Base-by-base conservation (phyloP, 805 yeast genomes). In the Teunomyces aglyptinius region DNA sequence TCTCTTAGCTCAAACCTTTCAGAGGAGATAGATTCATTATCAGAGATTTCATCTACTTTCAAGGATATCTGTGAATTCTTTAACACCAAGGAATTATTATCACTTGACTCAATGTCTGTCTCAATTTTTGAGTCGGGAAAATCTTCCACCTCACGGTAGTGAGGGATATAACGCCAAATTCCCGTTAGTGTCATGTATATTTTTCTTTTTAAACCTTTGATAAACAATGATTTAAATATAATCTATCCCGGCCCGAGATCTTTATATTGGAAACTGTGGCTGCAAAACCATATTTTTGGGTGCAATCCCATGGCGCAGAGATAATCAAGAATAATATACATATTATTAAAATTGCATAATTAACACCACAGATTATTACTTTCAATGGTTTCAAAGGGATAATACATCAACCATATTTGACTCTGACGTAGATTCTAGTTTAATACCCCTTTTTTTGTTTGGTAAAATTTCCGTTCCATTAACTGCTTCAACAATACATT, bases 1-100 rank as follows among this genome's bases (percentile, higher is more conserved):
- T 78, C 83, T 49, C 82, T 61, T 51, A 69, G 72, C 53, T 77
- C 81, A 36, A 20, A 20, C 19, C 16, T 15, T 11, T 38, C 18
- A 16, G 32, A 16, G 5, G 3, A n/a, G 10, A 16, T 27, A 6
- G 18, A 18, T 26, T 38, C 33, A 4, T 11, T 6, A n/a, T 16
- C 42, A n/a, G 33, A 38, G 8, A 28, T 4, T n/a, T 38, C 33
- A 29, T 28, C 22, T 18, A 24, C 27, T 2, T 16, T 15, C 5
- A 28, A 11, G 8, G 42, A 28, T 10, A 28, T 31, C 18, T 11
- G 24, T 12, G 42, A 38, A 6, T n/a, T 18, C 39, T 36, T 36
- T 6, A 19, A 15, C 10, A 11, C 15, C 13, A 31, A 31, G 28
- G 36, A 33, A 16, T 24, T n/a, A 10, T 38, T 26, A 10, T 27